Conservation (phyloP, 148 eudicot genomes). For the Dianthus caryophyllus region DNA sequence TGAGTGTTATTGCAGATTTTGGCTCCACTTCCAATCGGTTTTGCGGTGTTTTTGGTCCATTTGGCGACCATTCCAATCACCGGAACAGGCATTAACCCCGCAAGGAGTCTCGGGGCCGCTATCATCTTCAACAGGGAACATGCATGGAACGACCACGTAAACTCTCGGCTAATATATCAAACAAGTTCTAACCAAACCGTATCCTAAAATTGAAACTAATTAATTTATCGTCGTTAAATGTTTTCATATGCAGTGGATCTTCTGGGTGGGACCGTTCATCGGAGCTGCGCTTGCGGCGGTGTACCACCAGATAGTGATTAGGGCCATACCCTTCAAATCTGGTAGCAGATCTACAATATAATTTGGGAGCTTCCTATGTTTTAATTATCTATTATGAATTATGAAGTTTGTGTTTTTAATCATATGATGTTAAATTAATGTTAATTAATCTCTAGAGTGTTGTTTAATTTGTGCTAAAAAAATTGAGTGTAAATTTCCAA, state of each 20-base stretch:
- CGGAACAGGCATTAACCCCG: conserved; percentile 57
- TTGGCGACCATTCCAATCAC: conserved; percentile 55
- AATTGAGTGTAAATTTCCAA: conserved; percentile 16
- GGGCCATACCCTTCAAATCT: conserved; percentile 69
- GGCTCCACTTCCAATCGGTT: conserved; percentile 57
- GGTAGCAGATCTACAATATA: conserved; percentile 12
- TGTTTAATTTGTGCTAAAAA: conserved; percentile 1
- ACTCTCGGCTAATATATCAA: neutral
- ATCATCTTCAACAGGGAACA: conserved; percentile 39
- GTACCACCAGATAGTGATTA: conserved; percentile 58
- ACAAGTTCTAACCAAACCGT: too few relatives aligned
- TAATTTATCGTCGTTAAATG: too few relatives aligned
- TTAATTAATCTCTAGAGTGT: neutral
- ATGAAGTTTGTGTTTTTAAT: neutral
- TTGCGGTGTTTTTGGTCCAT: conserved; percentile 51
- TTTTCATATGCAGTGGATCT: conserved; percentile 55
- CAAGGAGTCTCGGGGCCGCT: conserved; percentile 56
- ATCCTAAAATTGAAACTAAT: too few relatives aligned
- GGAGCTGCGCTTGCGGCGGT: conserved; percentile 79
- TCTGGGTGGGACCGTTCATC: conserved; percentile 87
- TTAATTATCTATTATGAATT: neutral
- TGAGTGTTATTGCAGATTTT: conserved; percentile 38
- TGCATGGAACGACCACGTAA: conserved; percentile 48
- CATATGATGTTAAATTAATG: too few relatives aligned
- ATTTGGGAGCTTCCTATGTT: neutral